Conservation (phyloP, 1,139 yeast genomes). For the Arxiozyma slooffiae region DNA sequence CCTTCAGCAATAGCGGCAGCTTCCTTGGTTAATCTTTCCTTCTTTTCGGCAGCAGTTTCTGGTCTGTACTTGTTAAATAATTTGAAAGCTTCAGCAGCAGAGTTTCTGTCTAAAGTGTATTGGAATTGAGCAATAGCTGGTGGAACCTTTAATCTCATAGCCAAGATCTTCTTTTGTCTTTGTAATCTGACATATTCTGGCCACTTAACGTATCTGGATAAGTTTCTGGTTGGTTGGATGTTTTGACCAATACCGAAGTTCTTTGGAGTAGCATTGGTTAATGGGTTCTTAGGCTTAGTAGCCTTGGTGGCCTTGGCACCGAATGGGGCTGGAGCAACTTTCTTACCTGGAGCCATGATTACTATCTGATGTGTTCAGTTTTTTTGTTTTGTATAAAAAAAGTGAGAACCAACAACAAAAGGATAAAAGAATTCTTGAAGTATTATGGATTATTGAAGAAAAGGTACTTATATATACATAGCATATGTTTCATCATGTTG, state of each 20-base stretch:
- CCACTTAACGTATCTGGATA: constrained; percentile 95
- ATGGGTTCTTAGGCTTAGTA: constrained; percentile 52
- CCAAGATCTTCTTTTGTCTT: constrained; percentile 94
- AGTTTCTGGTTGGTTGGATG: constrained; percentile 91
- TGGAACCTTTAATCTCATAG: constrained; percentile 95
- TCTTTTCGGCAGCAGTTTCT: constrained; percentile 93
- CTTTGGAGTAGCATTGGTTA: constrained; percentile 80
- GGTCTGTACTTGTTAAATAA: constrained; percentile 98
- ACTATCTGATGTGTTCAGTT: constrained; percentile 7
- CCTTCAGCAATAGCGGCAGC: constrained; percentile 99
- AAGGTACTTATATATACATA: no score
- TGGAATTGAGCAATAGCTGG: constrained; percentile 97
- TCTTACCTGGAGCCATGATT: constrained; percentile 57
- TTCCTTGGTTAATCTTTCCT: constrained; percentile 96
- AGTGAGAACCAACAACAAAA: no score
- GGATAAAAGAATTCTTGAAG: no score
- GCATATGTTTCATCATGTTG: not conserved
- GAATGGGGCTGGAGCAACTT: constrained; percentile 89
- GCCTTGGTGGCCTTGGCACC: constrained; percentile 42
- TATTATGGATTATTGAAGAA: no score
- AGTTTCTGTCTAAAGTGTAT: constrained; percentile 92
- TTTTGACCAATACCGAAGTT: constrained; percentile 95
- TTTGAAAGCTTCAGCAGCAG: constrained; percentile 94
- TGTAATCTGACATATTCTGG: constrained; percentile 94
- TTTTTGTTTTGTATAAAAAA: constrained; percentile 5